phyloP scores from a whole-genome alignment of 1,284 basidiomycete species.

The Chondrostereum purpureum region DNA sequence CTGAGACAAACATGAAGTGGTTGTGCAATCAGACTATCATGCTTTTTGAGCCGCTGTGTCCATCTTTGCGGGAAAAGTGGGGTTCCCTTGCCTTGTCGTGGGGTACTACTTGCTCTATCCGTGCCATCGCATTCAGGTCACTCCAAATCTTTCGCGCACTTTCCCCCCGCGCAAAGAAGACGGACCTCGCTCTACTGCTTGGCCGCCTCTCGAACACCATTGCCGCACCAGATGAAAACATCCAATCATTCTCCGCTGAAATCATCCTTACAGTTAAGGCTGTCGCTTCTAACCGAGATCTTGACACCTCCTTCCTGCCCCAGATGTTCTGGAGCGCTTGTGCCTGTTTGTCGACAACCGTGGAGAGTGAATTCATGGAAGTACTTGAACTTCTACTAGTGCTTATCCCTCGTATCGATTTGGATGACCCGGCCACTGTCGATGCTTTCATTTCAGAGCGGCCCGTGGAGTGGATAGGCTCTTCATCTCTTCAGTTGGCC shows the following conservation, averaged over 20 bases:
- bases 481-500: slow-evolving; percentile 65
- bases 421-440: slow-evolving; percentile 60
- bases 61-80: slow-evolving; percentile 70
- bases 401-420: slow-evolving; percentile 68
- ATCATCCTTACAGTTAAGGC: slow-evolving; percentile 75
- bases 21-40: slow-evolving; percentile 64
- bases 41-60: slow-evolving; percentile 65
- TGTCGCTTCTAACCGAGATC: slow-evolving; percentile 53
- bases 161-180: slow-evolving; percentile 65
- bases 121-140: slow-evolving; percentile 83
- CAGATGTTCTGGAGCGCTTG: slow-evolving; percentile 86
- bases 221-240: slow-evolving; percentile 67
- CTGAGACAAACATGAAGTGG: slow-evolving; percentile 60
- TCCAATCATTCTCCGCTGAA: slow-evolving; percentile 81
- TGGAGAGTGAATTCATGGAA: slow-evolving; percentile 77
- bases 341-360: slow-evolving; percentile 78
- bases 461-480: slow-evolving; percentile 71
- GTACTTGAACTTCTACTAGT: slow-evolving; percentile 64
- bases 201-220: slow-evolving; percentile 84
- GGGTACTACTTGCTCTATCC: slow-evolving; percentile 84
- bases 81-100: slow-evolving; percentile 77
- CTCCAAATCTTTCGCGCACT: slow-evolving; percentile 87
- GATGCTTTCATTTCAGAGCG: slow-evolving; percentile 62
- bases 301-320: slow-evolving; percentile 61
- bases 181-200: slow-evolving; percentile 76